Conservation (phyloP, 148 eudicot genomes). For the Cornus controversa region DNA sequence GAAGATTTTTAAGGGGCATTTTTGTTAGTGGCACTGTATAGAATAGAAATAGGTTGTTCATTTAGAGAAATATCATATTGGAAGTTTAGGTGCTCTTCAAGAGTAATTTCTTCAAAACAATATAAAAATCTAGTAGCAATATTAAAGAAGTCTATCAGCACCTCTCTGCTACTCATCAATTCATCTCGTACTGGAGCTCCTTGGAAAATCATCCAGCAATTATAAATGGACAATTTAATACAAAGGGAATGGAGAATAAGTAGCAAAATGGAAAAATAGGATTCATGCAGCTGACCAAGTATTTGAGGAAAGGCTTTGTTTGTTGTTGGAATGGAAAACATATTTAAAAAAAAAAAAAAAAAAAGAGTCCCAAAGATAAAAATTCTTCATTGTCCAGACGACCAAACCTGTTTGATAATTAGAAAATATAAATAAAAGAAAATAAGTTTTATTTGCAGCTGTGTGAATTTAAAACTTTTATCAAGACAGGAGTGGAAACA, state of each 20-base stretch:
- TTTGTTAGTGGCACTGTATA: neutral
- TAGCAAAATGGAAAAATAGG: no score
- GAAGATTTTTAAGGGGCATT: neutral
- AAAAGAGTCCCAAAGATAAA: no score
- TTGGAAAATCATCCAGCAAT: neutral
- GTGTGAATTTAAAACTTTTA: neutral
- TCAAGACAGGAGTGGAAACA: neutral
- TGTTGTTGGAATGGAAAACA: no score
- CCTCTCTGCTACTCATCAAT: neutral
- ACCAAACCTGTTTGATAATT: neutral
- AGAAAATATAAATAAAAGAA: neutral
- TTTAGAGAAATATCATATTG: neutral
- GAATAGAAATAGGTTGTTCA: neutral
- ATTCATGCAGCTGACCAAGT: no score
- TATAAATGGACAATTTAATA: no score
- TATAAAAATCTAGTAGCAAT: neutral
- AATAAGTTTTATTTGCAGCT: neutral
- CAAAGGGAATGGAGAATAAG: no score
- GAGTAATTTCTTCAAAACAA: neutral
- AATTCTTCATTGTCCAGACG: neutral
- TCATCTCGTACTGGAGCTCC: neutral
- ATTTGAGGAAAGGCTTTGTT: no score
- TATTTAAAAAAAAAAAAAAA: no score
- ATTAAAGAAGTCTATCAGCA: neutral
- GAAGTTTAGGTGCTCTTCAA: neutral